Base-by-base conservation (phyloP, 306 rosid species). In the Prunus padus region DNA sequence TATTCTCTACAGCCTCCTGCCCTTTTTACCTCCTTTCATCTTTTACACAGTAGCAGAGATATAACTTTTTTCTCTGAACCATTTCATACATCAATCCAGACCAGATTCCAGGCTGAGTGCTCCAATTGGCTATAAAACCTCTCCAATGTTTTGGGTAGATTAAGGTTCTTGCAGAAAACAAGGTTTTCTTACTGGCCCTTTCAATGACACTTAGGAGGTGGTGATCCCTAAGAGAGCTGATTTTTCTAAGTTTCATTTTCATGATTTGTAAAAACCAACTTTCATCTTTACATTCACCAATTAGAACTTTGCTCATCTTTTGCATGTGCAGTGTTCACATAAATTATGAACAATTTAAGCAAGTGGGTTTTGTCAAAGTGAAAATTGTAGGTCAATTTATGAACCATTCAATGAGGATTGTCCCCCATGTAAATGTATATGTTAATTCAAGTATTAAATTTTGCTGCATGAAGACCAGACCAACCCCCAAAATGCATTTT, bases 181-280 rank as follows among this genome's bases (percentile, higher is more conserved):
- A 28, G n/a, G 42, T 62, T 26, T 46, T 67, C 68, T 63, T 33
- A 63, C 68, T 63, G 23, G 22, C 72, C 14, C 16, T 45, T 67
- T 67, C 57, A 64, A 25, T 37, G 9, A 59, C 44, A 64, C 26
- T 9, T 64, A 0, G 23, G 22, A 15, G 25, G 11, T 62, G 68
- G 19, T 37, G 68, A 33, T 64, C 11, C 47, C 49, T 31, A 64
- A 19, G 45, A 20, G 9, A 5, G 46, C 68, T 64, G 16, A 9
- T 64, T 33, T 18, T 18, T 9, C 47, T 4, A 33, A 64, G 68
- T 64, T 64, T 64, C 47, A 15, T 62, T 62, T 2, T 62, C 67
- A 62, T 28, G n/a, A 44, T 7, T 30, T 26, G 65, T 26, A 59
- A 26, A 25, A 16, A 15, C 12, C 42, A 62, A 30, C 44, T 28